Evolutionary conservation across 345 rosid species (phyloP), one percentile per base, ranked within the genome.

Genomic region (Carallia pectinifolia): DNA sequence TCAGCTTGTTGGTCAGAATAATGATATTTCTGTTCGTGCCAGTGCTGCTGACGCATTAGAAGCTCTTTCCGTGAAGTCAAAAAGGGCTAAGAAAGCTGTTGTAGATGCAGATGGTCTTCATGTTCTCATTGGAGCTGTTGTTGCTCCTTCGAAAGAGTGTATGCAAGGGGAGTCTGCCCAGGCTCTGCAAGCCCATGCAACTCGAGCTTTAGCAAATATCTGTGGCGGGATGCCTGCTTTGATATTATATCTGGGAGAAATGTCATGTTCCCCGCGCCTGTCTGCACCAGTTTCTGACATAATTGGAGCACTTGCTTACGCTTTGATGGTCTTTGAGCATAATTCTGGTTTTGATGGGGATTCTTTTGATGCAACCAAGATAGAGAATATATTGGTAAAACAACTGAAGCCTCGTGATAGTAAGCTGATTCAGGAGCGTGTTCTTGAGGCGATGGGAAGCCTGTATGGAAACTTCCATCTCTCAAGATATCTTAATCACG

Each of bases 401-500:
- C 82, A 85, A 69, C 73, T 91, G 44, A 86, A 87, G 86, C 94
- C 97, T 71, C 86, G 75, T 61, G 90, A 87, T 66, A 75, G 79
- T 67, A 84, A 86, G 61, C 74, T 90, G 74, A 71, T 90, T 72
- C 96, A 89, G 76, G 96, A 93, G 74, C 91, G 90, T 77, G 78
- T 89, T 59, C 83, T 93, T 72, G 97, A 90, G 87, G 97, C 97
- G 39, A 88, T 93, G 93, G 92, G 93, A 29, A 90, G 97, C 71
- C 81, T 93, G 73, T 91, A 89, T 65, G 91, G 97, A 58, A 90
- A 90, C 74, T 70, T 55, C 71, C 77, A 75, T 77, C 86, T 93
- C 30, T 78, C 89, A 36, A 64, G 72, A 77, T 80, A 77, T 73
- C 78, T 93, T 52, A 74, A 75, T 75, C 81, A 86, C 65, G 88